Base-by-base conservation (phyloP, 2,329 filamentous ascomycete genomes). In the Tolypocladium amazonense region DNA sequence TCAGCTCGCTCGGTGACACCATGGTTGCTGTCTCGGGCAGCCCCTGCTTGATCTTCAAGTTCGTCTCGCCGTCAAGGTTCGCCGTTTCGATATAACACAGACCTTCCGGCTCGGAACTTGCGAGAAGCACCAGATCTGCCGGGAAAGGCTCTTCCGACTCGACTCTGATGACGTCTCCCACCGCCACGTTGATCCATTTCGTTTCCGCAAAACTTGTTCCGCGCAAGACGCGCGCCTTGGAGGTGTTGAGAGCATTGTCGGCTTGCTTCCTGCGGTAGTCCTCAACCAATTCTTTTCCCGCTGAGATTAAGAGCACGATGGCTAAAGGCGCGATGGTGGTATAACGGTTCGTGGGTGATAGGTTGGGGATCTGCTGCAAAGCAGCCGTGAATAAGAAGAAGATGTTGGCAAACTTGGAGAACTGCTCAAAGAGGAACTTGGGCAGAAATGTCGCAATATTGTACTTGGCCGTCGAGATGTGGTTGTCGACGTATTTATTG, bases 71-170 rank as follows among this genome's bases (percentile, higher is more conserved):
- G 68, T 99, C 94, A 61, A 99, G 79, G 71, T 99, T 99, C 30
- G 94, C 93, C 2, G 94, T 99, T 76, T 99, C 94, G 70, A 99
- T 97, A 72, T 99, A 99, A 76, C 94, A 99, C 60, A 99, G 78
- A 67, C 94, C 94, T 77, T 99, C 94, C 1, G 94, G 95, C 72
- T 99, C 95, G 8, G 94, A 97, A 69, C 91, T 96, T 11, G 94
- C 92, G 60, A 99, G 79, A 33, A 99, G 80, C 5, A 97, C 91
- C 65, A 99, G 75, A 74, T 99, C 94, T 43, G 94, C 92, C 0
- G 94, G 94, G 70, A 99, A 97, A 0, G 94, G 88, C 71, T 96
- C 87, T 72, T 99, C 95, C 0, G 92, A 97, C 71, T 97, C 87
- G 60, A 99, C 92, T 25, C 92, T 85, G 56, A 99, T 79, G 65